phyloP scores from a whole-genome alignment of 495 filamentous ascomycete species.

The Penicillium diatomitis region DNA sequence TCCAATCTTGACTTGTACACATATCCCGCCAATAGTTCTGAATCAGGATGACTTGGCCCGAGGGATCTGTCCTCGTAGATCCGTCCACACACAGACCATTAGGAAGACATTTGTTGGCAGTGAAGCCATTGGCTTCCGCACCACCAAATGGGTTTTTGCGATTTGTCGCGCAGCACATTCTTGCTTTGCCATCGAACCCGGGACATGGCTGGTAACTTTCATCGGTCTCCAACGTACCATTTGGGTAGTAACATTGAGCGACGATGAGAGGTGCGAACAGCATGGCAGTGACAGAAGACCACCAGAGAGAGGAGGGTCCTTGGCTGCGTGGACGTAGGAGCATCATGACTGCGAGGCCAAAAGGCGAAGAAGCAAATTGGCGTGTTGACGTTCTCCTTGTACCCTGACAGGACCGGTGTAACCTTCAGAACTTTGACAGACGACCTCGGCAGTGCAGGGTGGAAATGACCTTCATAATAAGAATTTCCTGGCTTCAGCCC shows the following conservation, averaged over 20 bases:
- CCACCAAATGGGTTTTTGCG: conserved; percentile 6
- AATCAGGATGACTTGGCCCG: not conserved
- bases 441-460: too few species aligned
- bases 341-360: not conserved
- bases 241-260: not conserved
- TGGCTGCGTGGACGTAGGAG: not conserved
- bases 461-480: too few species aligned
- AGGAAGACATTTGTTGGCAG: conserved; percentile 6
- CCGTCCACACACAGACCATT: conserved; percentile 5
- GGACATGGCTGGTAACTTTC: conserved; percentile 3
- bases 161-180: conserved; percentile 10
- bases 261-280: not conserved
- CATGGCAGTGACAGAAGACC: too few species aligned
- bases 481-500: too few species aligned
- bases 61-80: not conserved
- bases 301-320: not conserved
- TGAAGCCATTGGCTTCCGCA: conserved; percentile 1
- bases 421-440: too few species aligned
- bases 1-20: conserved; percentile 6
- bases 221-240: not conserved
- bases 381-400: too few species aligned
- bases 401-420: too few species aligned
- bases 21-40: conserved; percentile 6
- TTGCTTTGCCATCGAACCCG: not conserved
- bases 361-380: too few species aligned